Percentiles rank a stretch among this genome's conserved stretches.
These are phyloP conservation scores for Candida germanica DNA, from an alignment of 805 yeast genomes.

Conservation along the genomic window DNA sequence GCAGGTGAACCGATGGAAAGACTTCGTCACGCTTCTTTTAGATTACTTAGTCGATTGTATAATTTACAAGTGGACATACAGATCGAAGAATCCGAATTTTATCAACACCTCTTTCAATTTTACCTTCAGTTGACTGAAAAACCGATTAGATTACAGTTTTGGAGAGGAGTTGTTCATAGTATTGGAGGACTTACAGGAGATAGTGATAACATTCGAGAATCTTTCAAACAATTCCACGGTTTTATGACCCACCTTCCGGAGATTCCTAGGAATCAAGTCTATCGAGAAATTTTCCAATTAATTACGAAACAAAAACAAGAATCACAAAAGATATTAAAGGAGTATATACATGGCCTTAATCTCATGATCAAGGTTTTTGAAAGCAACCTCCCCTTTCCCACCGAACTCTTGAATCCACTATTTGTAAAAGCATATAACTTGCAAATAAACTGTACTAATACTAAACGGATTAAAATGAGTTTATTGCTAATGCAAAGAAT, in stretches of 20 bases:
- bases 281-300: slow-evolving; percentile 17
- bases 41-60: slow-evolving; percentile 16
- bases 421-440: slow-evolving; percentile 52
- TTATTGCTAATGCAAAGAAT: slow-evolving; percentile 45
- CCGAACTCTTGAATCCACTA: slow-evolving; percentile 30
- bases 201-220: slow-evolving; percentile 39
- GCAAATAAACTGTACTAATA: slow-evolving; percentile 48
- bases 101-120: slow-evolving; percentile 5
- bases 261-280: slow-evolving; percentile 8
- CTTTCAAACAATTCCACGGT: slow-evolving; percentile 32
- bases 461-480: slow-evolving; percentile 35
- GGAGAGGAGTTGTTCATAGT: slow-evolving; percentile 54
- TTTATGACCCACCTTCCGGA: slow-evolving; percentile 11
- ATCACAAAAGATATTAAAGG: slow-evolving; percentile 17
- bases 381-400: slow-evolving; percentile 31
- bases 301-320: slow-evolving; percentile 14
- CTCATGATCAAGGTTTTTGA: slow-evolving; percentile 41
- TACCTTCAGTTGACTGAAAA: neutral
- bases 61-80: neutral
- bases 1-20: slow-evolving; percentile 63
- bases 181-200: slow-evolving; percentile 57
- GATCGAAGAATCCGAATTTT: slow-evolving; percentile 1
- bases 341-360: slow-evolving; percentile 22
- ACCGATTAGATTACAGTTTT: slow-evolving; percentile 30
- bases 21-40: slow-evolving; percentile 43